Conservation (phyloP, 73 alveolate genomes). For the Uronychia binucleata region DNA sequence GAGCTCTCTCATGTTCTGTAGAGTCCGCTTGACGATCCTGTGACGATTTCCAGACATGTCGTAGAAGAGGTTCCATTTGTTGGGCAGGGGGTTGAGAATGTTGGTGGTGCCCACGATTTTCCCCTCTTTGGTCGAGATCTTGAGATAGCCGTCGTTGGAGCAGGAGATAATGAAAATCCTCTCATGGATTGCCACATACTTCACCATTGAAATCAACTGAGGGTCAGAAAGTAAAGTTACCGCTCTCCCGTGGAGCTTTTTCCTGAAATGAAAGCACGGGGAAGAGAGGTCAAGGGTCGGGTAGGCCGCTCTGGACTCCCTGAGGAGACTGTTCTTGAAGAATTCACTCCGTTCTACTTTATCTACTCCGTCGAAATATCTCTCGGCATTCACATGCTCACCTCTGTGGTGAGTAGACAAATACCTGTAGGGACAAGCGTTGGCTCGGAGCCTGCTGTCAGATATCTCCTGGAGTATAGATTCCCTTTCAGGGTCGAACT, state of each 20-base stretch:
- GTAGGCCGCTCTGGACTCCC: not conserved
- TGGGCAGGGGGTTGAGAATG: constrained; percentile 49
- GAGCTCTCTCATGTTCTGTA: constrained; percentile 5
- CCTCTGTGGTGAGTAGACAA: constrained; percentile 15
- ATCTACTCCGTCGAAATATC: constrained; percentile 6
- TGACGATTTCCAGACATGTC: constrained; percentile 28
- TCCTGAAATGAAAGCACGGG: not conserved
- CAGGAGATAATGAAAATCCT: constrained; percentile 15
- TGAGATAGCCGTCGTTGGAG: constrained; percentile 41
- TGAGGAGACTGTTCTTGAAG: not conserved
- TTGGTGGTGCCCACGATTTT: constrained; percentile 27
- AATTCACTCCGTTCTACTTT: constrained; percentile 19
- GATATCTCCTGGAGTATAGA: not conserved
- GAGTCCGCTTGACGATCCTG: constrained; percentile 1
- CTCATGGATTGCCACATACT: constrained; percentile 17
- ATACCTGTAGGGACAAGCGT: not conserved
- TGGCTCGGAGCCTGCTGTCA: not conserved
- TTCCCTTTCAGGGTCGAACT: not conserved
- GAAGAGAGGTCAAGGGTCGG: not conserved
- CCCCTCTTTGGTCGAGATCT: constrained; percentile 13
- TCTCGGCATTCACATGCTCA: constrained; percentile 36
- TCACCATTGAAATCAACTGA: not conserved
- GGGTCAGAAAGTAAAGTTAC: not conserved
- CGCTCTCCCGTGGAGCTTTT: constrained; percentile 35
- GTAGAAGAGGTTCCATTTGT: constrained; percentile 38